A percentile compares a stretch with the other conserved stretches of the same genome.
These are phyloP conservation scores for Tetrahymena elliotti DNA, from an alignment of 73 alveolate genomes.

Conservation along the genomic window DNA sequence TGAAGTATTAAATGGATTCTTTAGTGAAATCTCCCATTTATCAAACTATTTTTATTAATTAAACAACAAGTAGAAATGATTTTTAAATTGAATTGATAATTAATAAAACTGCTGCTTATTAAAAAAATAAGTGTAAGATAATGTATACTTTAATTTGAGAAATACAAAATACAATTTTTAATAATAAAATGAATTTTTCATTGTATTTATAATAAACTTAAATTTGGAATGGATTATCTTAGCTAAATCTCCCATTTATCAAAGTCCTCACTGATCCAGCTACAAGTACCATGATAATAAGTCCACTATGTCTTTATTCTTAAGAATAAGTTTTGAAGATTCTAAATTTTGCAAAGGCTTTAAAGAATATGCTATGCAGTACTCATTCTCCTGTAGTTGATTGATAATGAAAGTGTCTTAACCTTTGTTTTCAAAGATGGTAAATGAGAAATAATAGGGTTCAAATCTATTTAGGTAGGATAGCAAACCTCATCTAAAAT, in stretches of 20 bases:
- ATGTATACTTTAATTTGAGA: no score
- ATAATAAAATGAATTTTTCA: not conserved
- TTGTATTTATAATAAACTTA: no score
- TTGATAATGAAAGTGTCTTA: not conserved
- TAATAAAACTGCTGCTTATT: no score
- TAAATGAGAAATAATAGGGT: not conserved
- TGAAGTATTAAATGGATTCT: no score
- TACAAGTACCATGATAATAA: not conserved
- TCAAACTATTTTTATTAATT: no score
- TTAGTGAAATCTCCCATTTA: no score
- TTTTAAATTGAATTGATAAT: no score
- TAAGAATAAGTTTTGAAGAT: not conserved
- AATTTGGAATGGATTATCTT: no score
- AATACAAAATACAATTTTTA: no score
- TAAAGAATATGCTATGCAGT: not conserved
- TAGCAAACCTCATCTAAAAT: not conserved
- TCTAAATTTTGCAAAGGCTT: not conserved
- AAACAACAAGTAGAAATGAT: no score
- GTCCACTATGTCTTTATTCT: not conserved
- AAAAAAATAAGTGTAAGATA: no score
- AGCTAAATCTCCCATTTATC: not conserved
- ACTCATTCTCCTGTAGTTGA: not conserved
- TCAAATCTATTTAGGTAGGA: not conserved
- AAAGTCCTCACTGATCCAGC: not conserved
- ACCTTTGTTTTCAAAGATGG: not conserved